Percentiles rank a stretch among this genome's conserved stretches.
phyloP scores from a whole-genome alignment of 345 rosid genomes.

The Litchi chinensis region DNA sequence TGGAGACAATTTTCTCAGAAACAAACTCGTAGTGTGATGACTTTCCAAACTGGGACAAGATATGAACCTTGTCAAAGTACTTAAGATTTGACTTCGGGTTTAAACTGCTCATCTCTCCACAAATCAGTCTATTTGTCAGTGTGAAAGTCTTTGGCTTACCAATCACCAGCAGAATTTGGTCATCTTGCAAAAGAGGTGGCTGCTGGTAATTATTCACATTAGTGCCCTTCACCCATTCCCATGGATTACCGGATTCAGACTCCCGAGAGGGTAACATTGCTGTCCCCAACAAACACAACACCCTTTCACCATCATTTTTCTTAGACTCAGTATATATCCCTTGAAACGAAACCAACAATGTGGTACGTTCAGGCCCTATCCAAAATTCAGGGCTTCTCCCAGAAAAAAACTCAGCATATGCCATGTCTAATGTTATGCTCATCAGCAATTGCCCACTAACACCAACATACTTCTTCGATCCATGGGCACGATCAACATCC shows the following conservation, averaged over 20 bases:
- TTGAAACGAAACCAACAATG: conserved; percentile 60
- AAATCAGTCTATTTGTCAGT: conserved; percentile 52
- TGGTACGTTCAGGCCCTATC: conserved; percentile 68
- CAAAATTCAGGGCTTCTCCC: conserved; percentile 52
- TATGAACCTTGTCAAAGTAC: conserved; percentile 62
- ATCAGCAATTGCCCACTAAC: conserved; percentile 61
- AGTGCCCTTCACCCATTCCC: conserved; percentile 73
- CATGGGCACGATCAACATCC: conserved; percentile 59
- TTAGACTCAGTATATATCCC: conserved; percentile 66
- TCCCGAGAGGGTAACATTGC: conserved; percentile 83
- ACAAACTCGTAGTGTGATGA: conserved; percentile 52
- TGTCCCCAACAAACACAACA: conserved; percentile 77
- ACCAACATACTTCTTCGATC: conserved; percentile 47
- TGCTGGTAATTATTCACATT: conserved; percentile 31
- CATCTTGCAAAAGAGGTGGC: conserved; percentile 79
- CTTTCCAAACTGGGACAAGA: conserved; percentile 60
- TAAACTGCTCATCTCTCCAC: conserved; percentile 69
- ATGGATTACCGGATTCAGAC: conserved; percentile 54
- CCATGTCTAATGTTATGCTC: conserved; percentile 47
- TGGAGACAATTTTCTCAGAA: conserved; percentile 51
- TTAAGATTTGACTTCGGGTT: conserved; percentile 60
- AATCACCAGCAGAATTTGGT: conserved; percentile 66
- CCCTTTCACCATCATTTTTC: conserved; percentile 58
- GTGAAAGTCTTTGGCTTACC: conserved; percentile 57
- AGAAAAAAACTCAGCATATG: conserved; percentile 47